Evolutionary conservation across 441 rosid genomes (phyloP), one percentile per base, ranked within the genome.

Genomic region (Flueggea neowawraea): DNA sequence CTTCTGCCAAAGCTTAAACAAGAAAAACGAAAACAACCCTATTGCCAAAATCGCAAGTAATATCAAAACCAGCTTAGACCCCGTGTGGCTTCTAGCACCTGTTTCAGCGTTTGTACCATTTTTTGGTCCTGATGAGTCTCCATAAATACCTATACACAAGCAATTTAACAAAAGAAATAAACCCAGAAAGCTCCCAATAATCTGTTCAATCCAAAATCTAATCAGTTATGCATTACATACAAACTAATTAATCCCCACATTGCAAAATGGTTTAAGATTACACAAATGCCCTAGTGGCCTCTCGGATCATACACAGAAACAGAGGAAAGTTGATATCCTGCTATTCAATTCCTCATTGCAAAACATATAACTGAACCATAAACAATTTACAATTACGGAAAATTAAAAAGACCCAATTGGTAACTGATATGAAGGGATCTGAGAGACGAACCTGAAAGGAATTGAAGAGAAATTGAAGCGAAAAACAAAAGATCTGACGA

Each of bases 1-100:
- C 89, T 80, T 95, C 70, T 91, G 96, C 97, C 97, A 89, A 16
- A 89, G 68, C 78, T 91, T 90, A 82, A 74, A 86, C 17, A 95
- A 84, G 70, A 86, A 75, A 67, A 88, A 78, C 9, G 84, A 78
- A 73, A 88, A 78, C 66, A 78, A 62, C 9, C 68, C 92, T 55
- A 88, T 69, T 15, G 78, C 86, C 69, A 66, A 79, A 41, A 91
- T 44, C 49, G 72, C 89, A 33, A 88, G 22, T 49, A 84, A 61
- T 64, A 89, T 43, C 47, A 87, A 72, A 54, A 70, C 70, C 10
- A 88, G 73, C 80, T 77, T 60, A 36, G 87, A 57, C 47, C 95
- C 93, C 6, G 79, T 66, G 54, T 70, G 68, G 54, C 71, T 58
- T 41, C 73, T 59, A 12, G 96, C 80, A 56, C 73, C 55, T 65